These are phyloP conservation scores for Nyssa sinensis DNA, from an alignment of 148 eudicot species.

Conservation along the genomic window DNA sequence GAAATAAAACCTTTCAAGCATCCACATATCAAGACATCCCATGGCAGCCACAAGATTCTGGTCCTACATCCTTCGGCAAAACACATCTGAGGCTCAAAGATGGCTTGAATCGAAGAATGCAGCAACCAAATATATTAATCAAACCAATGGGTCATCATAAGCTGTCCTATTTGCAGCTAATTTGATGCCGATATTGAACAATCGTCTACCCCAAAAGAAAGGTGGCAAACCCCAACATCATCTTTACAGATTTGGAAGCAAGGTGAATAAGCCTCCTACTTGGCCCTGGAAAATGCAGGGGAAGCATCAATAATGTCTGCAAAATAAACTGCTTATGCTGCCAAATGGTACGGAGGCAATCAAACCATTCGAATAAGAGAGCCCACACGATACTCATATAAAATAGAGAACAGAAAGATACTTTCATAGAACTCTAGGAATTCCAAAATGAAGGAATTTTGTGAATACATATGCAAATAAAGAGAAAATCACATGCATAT, in stretches of 20 bases:
- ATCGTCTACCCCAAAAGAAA: slow-evolving; percentile 36
- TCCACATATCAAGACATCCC: slow-evolving; percentile 26
- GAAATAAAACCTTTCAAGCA: slow-evolving; percentile 37
- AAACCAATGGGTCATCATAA: slow-evolving; percentile 30
- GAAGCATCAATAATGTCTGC: slow-evolving; percentile 58
- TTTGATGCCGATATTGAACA: slow-evolving; percentile 36
- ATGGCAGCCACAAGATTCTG: slow-evolving; percentile 38
- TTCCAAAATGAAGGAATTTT: neutral
- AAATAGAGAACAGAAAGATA: slow-evolving; percentile 1
- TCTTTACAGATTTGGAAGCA: slow-evolving; percentile 46
- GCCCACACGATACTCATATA: neutral
- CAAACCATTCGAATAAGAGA: neutral
- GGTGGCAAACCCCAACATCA: slow-evolving; percentile 46
- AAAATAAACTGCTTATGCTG: slow-evolving; percentile 25
- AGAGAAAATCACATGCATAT: neutral
- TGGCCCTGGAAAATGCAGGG: slow-evolving; percentile 72
- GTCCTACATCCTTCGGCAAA: slow-evolving; percentile 44
- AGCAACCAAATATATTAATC: slow-evolving; percentile 22
- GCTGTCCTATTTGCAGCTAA: slow-evolving; percentile 24
- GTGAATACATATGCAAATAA: neutral
- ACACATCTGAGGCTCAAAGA: slow-evolving; percentile 41
- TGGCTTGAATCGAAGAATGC: slow-evolving; percentile 39
- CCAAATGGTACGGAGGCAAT: slow-evolving; percentile 26
- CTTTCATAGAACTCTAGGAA: neutral
- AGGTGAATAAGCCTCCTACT: slow-evolving; percentile 51